phyloP scores from a whole-genome alignment of 2,329 filamentous ascomycete genomes.

The Cladosporium sp. region DNA sequence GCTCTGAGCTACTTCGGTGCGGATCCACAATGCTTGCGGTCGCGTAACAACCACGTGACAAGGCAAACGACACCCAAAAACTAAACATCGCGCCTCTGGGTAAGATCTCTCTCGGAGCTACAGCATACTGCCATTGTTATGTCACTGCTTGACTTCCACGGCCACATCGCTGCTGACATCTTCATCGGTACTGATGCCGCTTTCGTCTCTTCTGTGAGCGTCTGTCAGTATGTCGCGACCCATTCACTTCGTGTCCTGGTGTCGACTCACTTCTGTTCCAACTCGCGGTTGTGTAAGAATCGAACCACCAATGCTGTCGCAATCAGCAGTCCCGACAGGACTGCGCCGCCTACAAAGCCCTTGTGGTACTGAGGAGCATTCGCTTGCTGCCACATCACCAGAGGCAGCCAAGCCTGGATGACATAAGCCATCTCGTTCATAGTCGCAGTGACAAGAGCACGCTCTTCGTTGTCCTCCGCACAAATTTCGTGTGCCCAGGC shows the following conservation, averaged over 20 bases:
- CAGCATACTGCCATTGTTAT: neutral
- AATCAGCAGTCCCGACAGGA: neutral
- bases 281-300: neutral
- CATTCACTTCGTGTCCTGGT: neutral
- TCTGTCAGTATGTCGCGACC: neutral
- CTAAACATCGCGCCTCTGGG: neutral
- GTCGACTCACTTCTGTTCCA: neutral
- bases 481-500: conserved; percentile 54
- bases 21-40: neutral
- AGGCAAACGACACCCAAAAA: neutral
- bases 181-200: neutral
- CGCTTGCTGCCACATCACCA: conserved; percentile 58
- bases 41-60: neutral
- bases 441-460: conserved; percentile 59
- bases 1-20: neutral
- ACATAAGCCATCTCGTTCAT: conserved; percentile 73
- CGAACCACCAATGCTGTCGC: neutral
- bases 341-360: conserved; percentile 51
- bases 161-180: neutral
- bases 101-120: neutral
- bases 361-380: conserved; percentile 11
- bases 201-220: neutral
- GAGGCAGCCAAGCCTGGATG: conserved; percentile 67
- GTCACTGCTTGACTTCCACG: neutral
- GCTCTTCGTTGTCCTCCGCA: conserved; percentile 61